phyloP scores from a whole-genome alignment of 192 early-diverging fungal species.

The Coemansia sp. region DNA sequence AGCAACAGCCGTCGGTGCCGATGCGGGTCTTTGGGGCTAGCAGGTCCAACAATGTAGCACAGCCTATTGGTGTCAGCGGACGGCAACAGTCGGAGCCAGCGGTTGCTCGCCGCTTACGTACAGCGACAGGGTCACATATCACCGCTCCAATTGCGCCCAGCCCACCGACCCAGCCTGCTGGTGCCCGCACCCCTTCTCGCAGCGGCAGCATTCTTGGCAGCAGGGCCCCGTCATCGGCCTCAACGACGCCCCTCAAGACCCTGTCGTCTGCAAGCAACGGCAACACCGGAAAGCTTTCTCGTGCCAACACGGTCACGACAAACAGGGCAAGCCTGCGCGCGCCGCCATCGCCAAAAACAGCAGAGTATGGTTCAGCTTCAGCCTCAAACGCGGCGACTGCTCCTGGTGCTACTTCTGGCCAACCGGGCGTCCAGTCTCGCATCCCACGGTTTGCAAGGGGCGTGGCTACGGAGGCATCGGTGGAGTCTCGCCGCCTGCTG shows the following conservation, averaged over 20 bases:
- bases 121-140: background rate
- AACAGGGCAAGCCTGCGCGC: background rate
- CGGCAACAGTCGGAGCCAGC: slow-evolving; percentile 33
- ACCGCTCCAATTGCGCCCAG: background rate
- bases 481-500: background rate
- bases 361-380: too few relatives aligned
- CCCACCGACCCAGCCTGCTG: background rate
- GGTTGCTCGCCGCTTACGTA: background rate
- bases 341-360: background rate
- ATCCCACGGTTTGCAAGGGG: too few relatives aligned
- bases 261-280: background rate
- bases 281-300: too few relatives aligned
- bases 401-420: too few relatives aligned
- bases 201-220: background rate
- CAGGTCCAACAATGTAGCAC: slow-evolving; percentile 3
- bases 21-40: slow-evolving; percentile 3
- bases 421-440: too few relatives aligned
- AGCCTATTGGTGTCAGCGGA: slow-evolving; percentile 5
- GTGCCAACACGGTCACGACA: background rate
- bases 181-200: background rate
- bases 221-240: slow-evolving; percentile 1
- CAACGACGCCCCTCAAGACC: background rate
- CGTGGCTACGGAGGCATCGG: background rate
- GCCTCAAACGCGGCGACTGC: too few relatives aligned
- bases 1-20: slow-evolving; percentile 5